Base-by-base conservation (phyloP, 2,329 filamentous ascomycete genomes). In the Claviceps capensis region DNA sequence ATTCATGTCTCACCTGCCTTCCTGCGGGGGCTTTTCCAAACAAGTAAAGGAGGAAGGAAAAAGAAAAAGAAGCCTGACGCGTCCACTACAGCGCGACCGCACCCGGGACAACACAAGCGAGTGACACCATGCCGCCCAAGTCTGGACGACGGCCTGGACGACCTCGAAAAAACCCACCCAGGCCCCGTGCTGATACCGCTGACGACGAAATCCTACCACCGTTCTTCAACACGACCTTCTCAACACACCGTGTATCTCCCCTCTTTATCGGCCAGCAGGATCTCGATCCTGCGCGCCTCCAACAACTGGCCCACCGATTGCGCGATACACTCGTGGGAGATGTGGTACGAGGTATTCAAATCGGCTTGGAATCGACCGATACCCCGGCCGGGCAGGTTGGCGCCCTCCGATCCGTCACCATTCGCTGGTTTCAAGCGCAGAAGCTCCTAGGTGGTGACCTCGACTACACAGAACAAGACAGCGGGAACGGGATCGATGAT, bases 151-250 rank as follows among this genome's bases (percentile, higher is more conserved):
- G 38, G 45, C 11, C 44, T 47, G 48, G 48, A 36, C 45, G 38
- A 49, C 16, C 44, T 49, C 52, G 51, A 23, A 30, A 43, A 43
- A 45, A 50, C 19, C 36, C 19, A 45, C 53, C 55, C 37, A 53
- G 54, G 19, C 52, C 56, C 23, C 58, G 58, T 26, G 54, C 60
- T 45, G 60, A 65, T 34, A 51, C 56, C 30, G 30, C 30, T 17
- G 59, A 59, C 8, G 53, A 61, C 40, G 60, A 65, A 23, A 55
- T 59, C 1, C 54, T 59, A 22, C 66, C 69, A 23, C 70, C 71
- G 2, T 75, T 82, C 62, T 78, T 77, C 67, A 76, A 78, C 65
- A 79, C 74, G 0, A 79, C 77, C 14, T 81, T 79, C 56, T 76
- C 77, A 3, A 73, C 73, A 5, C 73, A 79, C 58, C 75, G 76